Evolutionary conservation across 371 early-diverging fungal genomes (phyloP), one percentile per base, ranked within the genome.

Genomic region (Lichtheimia ramosa): DNA sequence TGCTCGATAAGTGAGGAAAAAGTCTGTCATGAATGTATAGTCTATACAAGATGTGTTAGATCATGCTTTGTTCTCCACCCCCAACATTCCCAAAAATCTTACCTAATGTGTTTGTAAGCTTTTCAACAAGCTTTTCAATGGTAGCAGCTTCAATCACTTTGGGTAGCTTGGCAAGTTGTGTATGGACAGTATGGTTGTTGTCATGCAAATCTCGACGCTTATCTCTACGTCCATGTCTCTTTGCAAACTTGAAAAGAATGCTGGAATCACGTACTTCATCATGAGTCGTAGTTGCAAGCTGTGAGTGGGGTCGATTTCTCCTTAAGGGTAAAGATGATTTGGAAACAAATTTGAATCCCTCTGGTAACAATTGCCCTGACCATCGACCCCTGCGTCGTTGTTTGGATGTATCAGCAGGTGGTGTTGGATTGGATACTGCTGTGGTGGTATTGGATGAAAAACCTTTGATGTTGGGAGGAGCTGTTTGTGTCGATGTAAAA

Each of bases 11-110:
- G 86, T 85, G 54, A 89, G 70, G 66, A 89, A 89, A 61, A 89
- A 89, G 60, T 89, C 89, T 43, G 86, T 83, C 73, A 89, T 73
- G 40, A 85, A 87, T 7, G 83, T 86, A 62, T 89, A 89, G 57
- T 89, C 89, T 83, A 59, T 41, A 51, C 23, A 7, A 28, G 8
- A 58, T 5, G 15, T 39, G 42, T 41, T 42, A 58, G 2, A n/a
- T 53, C 43, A 55, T 3, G 40, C 1, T 50, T 43, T 1, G 6
- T 6, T 5, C 5, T 14, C 21, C 15, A 23, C n/a, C 39, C 15
- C 27, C 14, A 18, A 28, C 21, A n/a, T 8, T 8, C 34, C 10
- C 41, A 18, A 24, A 4, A 8, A 25, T 16, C 24, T 61, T 74
- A 77, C 78, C 78, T 27, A 88, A 69, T 21, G 79, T 74, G 46